Percentiles rank a stretch among this genome's conserved stretches.
Evolutionary conservation across 1,284 basidiomycete genomes (phyloP).

Genomic region (Fomitopsis schrenkii): DNA sequence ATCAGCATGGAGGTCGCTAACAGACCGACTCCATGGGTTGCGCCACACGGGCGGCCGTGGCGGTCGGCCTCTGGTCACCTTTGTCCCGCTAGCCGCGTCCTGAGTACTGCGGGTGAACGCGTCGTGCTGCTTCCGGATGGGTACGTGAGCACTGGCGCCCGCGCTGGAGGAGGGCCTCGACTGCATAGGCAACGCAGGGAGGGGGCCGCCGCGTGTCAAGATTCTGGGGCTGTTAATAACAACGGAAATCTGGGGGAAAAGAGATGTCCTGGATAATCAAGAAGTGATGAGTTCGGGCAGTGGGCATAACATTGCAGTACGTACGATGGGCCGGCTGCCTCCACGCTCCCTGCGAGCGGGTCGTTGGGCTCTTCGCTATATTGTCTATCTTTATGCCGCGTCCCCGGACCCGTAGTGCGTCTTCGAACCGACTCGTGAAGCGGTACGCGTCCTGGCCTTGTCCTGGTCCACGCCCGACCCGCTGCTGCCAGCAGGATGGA

Average conservation of each 20-base stretch:
- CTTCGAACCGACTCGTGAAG: conserved; percentile 8
- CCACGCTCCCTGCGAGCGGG: neutral
- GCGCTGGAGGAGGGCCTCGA: neutral
- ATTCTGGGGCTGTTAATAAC: neutral
- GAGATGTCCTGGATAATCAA: neutral
- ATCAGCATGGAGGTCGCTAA: neutral
- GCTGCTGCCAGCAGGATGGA: conserved; percentile 47
- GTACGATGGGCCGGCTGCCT: neutral
- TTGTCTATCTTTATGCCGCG: neutral
- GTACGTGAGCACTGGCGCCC: neutral
- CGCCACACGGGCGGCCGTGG: neutral
- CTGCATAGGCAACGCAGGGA: neutral
- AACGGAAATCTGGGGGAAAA: neutral
- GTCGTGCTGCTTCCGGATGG: neutral
- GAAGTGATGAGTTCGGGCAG: neutral
- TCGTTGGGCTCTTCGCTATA: neutral
- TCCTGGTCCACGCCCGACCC: conserved; percentile 44
- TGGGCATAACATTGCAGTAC: neutral
- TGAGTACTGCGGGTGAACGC: neutral
- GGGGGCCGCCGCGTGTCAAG: neutral
- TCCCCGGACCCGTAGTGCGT: neutral
- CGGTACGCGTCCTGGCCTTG: conserved; percentile 19
- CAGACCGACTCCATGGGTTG: neutral
- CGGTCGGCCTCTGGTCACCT: neutral
- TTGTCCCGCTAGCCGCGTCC: neutral